phyloP scores from a whole-genome alignment of 345 rosid species.

The Populus alba region DNA sequence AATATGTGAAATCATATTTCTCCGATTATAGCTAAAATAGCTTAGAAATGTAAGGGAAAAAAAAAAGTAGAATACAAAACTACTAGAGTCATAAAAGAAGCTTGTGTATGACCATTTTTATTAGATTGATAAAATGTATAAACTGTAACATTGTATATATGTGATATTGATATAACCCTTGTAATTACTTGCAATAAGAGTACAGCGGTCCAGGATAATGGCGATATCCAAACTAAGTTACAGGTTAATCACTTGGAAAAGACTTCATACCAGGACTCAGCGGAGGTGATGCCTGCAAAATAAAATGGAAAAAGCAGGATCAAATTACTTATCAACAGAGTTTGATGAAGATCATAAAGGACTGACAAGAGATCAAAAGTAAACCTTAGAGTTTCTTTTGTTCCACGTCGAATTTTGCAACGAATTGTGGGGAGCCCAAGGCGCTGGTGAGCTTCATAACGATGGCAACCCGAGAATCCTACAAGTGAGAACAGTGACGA shows the following conservation, averaged over 20 bases:
- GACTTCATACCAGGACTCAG: constrained; percentile 19
- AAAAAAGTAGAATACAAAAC: too few species aligned
- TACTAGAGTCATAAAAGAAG: too few species aligned
- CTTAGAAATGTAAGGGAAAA: too few species aligned
- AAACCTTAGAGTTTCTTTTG: constrained; percentile 82
- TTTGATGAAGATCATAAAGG: not conserved
- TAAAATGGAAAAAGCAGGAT: not conserved
- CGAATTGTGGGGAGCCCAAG: constrained; percentile 84
- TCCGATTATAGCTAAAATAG: too few species aligned
- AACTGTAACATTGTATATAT: too few species aligned
- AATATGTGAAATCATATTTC: too few species aligned
- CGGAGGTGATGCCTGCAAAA: constrained; percentile 87
- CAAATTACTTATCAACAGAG: not conserved
- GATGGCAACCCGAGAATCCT: constrained; percentile 96
- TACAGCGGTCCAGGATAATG: not conserved
- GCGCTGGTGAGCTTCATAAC: constrained; percentile 83
- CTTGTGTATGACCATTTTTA: too few species aligned
- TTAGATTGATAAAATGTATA: too few species aligned
- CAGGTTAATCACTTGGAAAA: not conserved
- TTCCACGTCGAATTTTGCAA: constrained; percentile 85
- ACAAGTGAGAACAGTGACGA: not conserved
- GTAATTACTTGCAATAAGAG: too few species aligned
- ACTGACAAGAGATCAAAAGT: not conserved
- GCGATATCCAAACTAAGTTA: not conserved
- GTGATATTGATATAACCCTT: too few species aligned